A percentile compares a stretch with the other conserved stretches of the same genome.
phyloP scores from a whole-genome alignment of 352 stramenopile genomes.

The Pythium periplocum region DNA sequence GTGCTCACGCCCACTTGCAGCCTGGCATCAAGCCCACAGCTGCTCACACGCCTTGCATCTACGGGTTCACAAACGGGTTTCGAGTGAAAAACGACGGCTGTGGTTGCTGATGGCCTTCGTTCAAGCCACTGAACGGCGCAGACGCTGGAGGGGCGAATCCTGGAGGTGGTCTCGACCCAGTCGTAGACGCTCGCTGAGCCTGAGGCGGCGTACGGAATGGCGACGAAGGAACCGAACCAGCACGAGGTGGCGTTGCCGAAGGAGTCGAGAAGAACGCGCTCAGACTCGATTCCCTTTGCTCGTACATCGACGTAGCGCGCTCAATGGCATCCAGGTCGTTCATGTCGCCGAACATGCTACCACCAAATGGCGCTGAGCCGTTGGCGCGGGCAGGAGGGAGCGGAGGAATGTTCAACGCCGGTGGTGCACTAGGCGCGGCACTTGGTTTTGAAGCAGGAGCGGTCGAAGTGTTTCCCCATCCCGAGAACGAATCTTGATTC shows the following conservation, averaged over 20 bases:
- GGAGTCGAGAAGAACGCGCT: conserved; percentile 44
- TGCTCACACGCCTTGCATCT: conserved; percentile 4
- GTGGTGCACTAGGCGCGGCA: conserved; percentile 4
- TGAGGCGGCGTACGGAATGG: conserved; percentile 9
- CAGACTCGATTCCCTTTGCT: conserved; percentile 67
- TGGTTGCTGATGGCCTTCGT: conserved; percentile 6
- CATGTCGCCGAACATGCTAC: conserved; percentile 42
- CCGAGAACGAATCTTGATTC: conserved; percentile 29
- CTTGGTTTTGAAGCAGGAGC: background rate
- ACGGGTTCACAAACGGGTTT: conserved; percentile 63
- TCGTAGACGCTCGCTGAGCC: background rate
- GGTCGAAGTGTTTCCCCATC: conserved; percentile 40
- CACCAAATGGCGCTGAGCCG: conserved; percentile 6
- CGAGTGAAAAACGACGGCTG: conserved; percentile 32
- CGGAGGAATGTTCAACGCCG: conserved; percentile 1
- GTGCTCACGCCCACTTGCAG: no score
- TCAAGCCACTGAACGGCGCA: conserved; percentile 30
- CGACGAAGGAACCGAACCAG: conserved; percentile 8
- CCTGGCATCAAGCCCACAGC: no score
- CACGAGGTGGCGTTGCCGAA: background rate
- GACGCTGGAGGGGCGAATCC: conserved; percentile 19
- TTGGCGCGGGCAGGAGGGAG: background rate
- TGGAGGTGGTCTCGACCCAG: conserved; percentile 2
- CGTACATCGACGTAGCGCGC: conserved; percentile 57
- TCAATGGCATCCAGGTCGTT: conserved; percentile 68